phyloP scores from a whole-genome alignment of 352 stramenopile genomes.

The Pythium phragmiticola region DNA sequence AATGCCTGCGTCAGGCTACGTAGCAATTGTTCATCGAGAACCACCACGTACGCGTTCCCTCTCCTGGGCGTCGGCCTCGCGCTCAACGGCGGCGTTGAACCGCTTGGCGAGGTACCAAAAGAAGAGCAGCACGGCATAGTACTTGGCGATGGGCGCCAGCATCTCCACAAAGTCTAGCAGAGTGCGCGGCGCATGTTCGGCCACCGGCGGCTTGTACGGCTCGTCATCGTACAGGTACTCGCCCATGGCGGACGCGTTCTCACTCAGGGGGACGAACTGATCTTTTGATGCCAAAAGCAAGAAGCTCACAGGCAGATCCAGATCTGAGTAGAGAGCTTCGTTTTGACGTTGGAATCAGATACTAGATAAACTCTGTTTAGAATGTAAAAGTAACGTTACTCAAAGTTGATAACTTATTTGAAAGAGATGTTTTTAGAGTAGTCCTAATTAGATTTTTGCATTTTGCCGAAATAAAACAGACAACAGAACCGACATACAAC shows the following conservation, averaged over 20 bases:
- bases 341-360: not conserved
- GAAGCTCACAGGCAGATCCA: slow-evolving; percentile 23
- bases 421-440: too few species aligned
- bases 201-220: slow-evolving; percentile 21
- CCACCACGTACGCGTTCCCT: slow-evolving; percentile 29
- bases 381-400: not conserved
- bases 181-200: slow-evolving; percentile 35
- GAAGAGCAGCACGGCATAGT: slow-evolving; percentile 62
- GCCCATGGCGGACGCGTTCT: slow-evolving; percentile 13
- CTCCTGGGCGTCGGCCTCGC: slow-evolving; percentile 45
- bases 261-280: not conserved
- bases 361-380: not conserved
- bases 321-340: slow-evolving; percentile 7
- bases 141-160: slow-evolving; percentile 71
- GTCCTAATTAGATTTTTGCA: too few species aligned
- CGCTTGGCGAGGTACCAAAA: slow-evolving; percentile 58
- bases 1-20: not conserved
- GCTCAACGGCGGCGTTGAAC: slow-evolving; percentile 60
- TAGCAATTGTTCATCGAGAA: not conserved
- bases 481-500: not conserved
- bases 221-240: slow-evolving; percentile 18
- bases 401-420: not conserved
- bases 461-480: not conserved
- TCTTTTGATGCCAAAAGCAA: not conserved
- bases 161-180: slow-evolving; percentile 53